Base-by-base conservation (phyloP, 2,329 filamentous ascomycete genomes). In the Cryphonectria naterciae region DNA sequence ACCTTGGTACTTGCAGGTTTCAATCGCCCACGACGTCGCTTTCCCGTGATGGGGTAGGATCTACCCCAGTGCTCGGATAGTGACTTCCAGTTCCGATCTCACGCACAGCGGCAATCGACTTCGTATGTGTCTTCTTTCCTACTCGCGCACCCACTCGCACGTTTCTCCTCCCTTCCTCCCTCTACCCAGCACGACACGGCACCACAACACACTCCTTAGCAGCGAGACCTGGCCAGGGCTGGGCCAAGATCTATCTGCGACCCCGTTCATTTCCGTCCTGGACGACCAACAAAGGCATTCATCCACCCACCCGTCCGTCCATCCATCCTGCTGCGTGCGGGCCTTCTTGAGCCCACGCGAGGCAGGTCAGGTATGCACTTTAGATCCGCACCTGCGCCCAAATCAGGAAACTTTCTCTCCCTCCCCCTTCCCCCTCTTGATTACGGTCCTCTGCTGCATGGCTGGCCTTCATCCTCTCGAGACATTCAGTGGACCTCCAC, bases 51-150 rank as follows among this genome's bases (percentile, higher is more conserved):
- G 35, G 52, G 25, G n/a, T 56, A 28, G 25, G 39, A 65, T 65
- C 41, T 49, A 13, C 43, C 25, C 65, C 65, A 39, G 65, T 68
- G 58, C 67, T 68, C 70, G 70, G 70, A 49, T 69, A 65, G 61
- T 67, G 63, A 71, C 67, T 56, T 58, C 63, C 70, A 68, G 25
- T 62, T 68, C 60, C 43, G 67, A 68, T 68, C 56, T 49, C 17
- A n/a, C 43, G 4, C 70, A 63, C 52, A 41, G 54, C 61, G 64
- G 43, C 22, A 62, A 56, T 49, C 65, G 63, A 56, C 19, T 17
- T 49, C 54, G 41, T 52, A 32, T 32, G 28, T 49, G n/a, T n/a
- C 43, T 19, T 35, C 43, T 28, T 28, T 35, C 28, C 22, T 43
- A 19, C 41, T 64, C 41, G 46, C 46, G n/a, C 46, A 11, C 22